Percentiles rank a stretch among this genome's conserved stretches.
These are phyloP conservation scores for Aspergillus persii DNA, from an alignment of 2,329 filamentous ascomycete species.

Conservation along the genomic window DNA sequence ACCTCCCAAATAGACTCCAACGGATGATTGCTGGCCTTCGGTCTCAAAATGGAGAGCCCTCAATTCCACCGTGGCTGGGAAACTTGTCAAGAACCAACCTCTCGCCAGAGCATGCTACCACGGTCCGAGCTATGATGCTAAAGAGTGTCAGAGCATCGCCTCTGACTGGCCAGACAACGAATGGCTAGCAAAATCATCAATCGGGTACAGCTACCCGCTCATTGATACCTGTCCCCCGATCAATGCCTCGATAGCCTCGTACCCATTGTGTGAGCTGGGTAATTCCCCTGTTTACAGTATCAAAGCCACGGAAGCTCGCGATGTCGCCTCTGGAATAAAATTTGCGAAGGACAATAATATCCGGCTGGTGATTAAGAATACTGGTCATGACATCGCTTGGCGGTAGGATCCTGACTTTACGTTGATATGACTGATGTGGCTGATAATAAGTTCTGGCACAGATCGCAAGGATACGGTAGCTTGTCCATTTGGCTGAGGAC, in stretches of 20 bases:
- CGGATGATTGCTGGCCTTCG: conserved; percentile 46
- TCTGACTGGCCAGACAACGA: conserved; percentile 38
- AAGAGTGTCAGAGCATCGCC: conserved; percentile 40
- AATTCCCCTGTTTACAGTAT: conserved; percentile 11
- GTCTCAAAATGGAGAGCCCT: conserved; percentile 45
- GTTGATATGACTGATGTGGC: too few relatives aligned
- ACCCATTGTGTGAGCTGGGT: conserved; percentile 14
- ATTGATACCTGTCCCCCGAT: conserved; percentile 40
- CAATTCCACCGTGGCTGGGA: conserved; percentile 49
- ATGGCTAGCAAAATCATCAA: conserved; percentile 20
- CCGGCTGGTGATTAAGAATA: conserved; percentile 39
- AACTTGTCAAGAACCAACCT: conserved; percentile 51
- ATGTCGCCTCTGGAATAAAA: conserved; percentile 8
- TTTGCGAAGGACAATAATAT: conserved; percentile 21
- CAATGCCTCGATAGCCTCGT: conserved; percentile 9
- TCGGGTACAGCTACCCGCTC: conserved; percentile 34
- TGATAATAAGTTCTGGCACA: too few relatives aligned
- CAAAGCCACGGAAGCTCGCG: conserved; percentile 7
- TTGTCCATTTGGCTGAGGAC: conserved; percentile 24
- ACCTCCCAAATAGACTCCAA: not conserved
- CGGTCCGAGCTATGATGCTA: conserved; percentile 38
- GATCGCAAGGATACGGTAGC: conserved; percentile 1
- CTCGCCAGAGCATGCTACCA: conserved; percentile 51
- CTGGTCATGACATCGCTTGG: conserved; percentile 41
- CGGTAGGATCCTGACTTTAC: too few relatives aligned